Base-by-base conservation (phyloP, 106 monocot genomes). In the Triglochin maritima region DNA sequence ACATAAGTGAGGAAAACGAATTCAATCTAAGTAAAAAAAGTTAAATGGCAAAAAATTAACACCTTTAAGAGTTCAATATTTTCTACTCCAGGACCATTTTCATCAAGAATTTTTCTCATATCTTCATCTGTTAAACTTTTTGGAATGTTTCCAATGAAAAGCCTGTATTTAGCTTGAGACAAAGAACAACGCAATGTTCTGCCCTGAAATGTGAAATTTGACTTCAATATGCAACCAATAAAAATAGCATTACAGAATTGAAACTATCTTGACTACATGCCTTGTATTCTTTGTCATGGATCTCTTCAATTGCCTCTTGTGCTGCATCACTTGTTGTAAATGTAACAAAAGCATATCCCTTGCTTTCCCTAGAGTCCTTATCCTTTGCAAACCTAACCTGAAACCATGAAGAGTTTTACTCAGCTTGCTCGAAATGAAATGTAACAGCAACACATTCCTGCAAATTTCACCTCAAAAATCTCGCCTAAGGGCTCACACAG, bases 21-120 rank as follows among this genome's bases (percentile, higher is more conserved):
- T 7, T 42, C 2, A 13, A 60, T 42, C 46, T 11, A 46, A 12
- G 46, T 63, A 9, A 14, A 6, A 11, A 63, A 11, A 46, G 12
- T 45, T 4, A 47, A 5, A 63, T 63, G 42, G 10, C 3, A n/a
- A 64, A 64, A 47, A 64, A 2, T 3, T 17, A 48, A 64, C 16
- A 98, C 98, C 92, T 92, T 98, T 68, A 88, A 82, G 61, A 77
- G 80, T 79, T 98, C 98, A 71, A 98, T 71, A 73, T 88, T 88
- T 61, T 92, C 84, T 72, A 98, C 84, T 57, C 98, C 98, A 79
- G 98, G 92, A 64, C 92, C 88, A 69, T 47, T 82, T 50, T 82
- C 85, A 44, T 89, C 85, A 56, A 98, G 82, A 6, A 89, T 76
- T 79, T 86, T 86, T 74, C 66, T 82, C 56, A 98, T 66, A 29